phyloP scores from a whole-genome alignment of 139 green algal species.

The Asterochloris sp. region DNA sequence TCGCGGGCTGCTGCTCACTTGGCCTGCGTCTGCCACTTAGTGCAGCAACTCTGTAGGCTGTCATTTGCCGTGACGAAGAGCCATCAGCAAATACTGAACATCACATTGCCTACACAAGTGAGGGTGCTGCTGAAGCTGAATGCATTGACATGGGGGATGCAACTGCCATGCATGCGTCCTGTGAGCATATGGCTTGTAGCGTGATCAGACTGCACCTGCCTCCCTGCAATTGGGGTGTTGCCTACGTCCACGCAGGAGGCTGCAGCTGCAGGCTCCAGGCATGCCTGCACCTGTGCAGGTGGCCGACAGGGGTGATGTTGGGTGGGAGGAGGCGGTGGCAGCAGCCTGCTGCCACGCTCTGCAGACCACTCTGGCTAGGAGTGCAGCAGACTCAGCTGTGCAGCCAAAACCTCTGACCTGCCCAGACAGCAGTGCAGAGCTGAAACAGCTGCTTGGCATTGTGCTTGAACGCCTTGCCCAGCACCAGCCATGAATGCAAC shows the following conservation, averaged over 20 bases:
- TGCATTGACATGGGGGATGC: not conserved
- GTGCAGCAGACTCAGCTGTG: not conserved
- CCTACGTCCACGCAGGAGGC: not conserved
- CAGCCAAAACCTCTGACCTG: not conserved
- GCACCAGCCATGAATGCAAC: too few relatives aligned
- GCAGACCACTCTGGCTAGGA: not conserved
- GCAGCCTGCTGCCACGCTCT: not conserved
- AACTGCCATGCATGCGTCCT: not conserved
- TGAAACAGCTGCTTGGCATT: slow-evolving; percentile 7
- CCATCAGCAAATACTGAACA: too few relatives aligned
- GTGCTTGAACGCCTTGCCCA: slow-evolving; percentile 2
- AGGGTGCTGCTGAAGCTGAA: not conserved
- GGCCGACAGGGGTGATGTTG: not conserved
- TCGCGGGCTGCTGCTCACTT: too few relatives aligned
- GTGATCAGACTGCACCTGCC: not conserved
- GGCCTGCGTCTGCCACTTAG: too few relatives aligned
- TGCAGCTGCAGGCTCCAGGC: too few relatives aligned
- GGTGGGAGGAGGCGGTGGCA: slow-evolving; percentile 3
- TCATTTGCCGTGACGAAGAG: too few relatives aligned
- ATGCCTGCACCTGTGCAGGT: not conserved
- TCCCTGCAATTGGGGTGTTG: not conserved
- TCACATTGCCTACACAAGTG: not conserved
- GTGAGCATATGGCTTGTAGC: not conserved
- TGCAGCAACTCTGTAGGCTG: too few relatives aligned
- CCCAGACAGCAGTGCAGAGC: not conserved